Evolutionary conservation across 768 basidiomycete genomes (phyloP).

Genomic region (Epithele typhae): DNA sequence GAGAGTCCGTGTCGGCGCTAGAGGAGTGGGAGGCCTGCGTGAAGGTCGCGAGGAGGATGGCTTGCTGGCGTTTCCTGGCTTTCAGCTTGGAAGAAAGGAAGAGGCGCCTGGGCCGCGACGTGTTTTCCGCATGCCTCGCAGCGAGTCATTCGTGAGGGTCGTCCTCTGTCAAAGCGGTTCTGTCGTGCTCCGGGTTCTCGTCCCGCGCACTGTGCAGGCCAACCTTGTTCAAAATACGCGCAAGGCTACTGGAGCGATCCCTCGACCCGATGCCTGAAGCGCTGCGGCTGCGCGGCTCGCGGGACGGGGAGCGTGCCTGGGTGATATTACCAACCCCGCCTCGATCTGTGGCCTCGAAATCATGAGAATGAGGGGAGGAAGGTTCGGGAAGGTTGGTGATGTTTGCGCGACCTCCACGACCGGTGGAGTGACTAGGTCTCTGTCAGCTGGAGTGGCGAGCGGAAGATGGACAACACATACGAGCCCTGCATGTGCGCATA

Average conservation of each 20-base stretch:
- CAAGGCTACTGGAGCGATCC: slow-evolving; percentile 14
- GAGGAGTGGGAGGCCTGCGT: slow-evolving; percentile 12
- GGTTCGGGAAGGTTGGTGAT: slow-evolving; percentile 32
- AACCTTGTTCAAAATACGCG: slow-evolving; percentile 19
- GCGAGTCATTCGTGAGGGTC: slow-evolving; percentile 15
- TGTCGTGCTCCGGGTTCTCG: neutral
- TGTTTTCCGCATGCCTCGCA: slow-evolving; percentile 16
- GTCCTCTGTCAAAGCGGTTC: slow-evolving; percentile 1
- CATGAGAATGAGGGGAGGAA: slow-evolving; percentile 9
- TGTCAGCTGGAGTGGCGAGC: too few relatives aligned
- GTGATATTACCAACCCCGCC: slow-evolving; percentile 61
- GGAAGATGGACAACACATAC: slow-evolving; percentile 29
- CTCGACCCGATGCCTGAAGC: slow-evolving; percentile 10
- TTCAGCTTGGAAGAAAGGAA: slow-evolving; percentile 1
- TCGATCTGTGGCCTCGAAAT: slow-evolving; percentile 45
- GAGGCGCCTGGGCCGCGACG: slow-evolving; percentile 11
- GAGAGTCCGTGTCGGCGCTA: slow-evolving; percentile 2
- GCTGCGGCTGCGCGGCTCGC: slow-evolving; percentile 22
- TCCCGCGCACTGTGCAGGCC: slow-evolving; percentile 9
- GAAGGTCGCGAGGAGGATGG: neutral
- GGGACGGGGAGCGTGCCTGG: slow-evolving; percentile 33
- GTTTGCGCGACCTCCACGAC: slow-evolving; percentile 68
- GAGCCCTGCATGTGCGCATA: slow-evolving; percentile 29
- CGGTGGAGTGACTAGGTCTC: slow-evolving; percentile 58
- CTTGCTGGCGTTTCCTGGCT: slow-evolving; percentile 6